These are phyloP conservation scores for Tylopilus sp. DNA, from an alignment of 768 basidiomycete genomes.

Conservation along the genomic window DNA sequence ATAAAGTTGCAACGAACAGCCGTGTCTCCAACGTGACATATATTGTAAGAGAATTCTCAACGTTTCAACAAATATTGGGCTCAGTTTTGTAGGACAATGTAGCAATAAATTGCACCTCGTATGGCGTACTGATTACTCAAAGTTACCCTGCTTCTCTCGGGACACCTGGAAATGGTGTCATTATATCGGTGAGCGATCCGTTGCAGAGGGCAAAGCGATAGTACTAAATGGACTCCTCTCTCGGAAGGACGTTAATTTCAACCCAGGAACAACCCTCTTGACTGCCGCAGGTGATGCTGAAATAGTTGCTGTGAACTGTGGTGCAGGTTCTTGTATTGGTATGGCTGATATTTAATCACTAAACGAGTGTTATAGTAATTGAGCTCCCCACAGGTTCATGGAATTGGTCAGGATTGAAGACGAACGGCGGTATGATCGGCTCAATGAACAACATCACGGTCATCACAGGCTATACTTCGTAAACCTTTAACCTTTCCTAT, in stretches of 20 bases:
- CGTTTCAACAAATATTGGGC: background rate
- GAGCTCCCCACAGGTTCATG: slow-evolving; percentile 36
- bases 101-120: slow-evolving; percentile 43
- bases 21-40: slow-evolving; percentile 50
- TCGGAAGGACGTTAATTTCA: slow-evolving; percentile 49
- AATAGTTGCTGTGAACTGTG: slow-evolving; percentile 55
- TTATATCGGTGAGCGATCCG: slow-evolving; percentile 43
- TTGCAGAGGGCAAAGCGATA: background rate
- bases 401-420: slow-evolving; percentile 47
- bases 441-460: too few species aligned
- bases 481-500: too few species aligned
- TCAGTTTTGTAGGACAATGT: slow-evolving; percentile 43
- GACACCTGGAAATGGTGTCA: slow-evolving; percentile 53
- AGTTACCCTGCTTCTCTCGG: slow-evolving; percentile 55
- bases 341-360: slow-evolving; percentile 4
- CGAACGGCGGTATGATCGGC: slow-evolving; percentile 44
- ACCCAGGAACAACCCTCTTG: slow-evolving; percentile 38
- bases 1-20: slow-evolving; percentile 41
- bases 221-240: background rate
- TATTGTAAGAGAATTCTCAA: slow-evolving; percentile 29
- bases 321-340: slow-evolving; percentile 49
- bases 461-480: too few species aligned
- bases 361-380: background rate
- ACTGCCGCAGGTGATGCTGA: slow-evolving; percentile 41
- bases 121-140: slow-evolving; percentile 60